Evolutionary conservation across 257 asterid genomes (phyloP).

Genomic region (Nicotiana tomentosiformis): DNA sequence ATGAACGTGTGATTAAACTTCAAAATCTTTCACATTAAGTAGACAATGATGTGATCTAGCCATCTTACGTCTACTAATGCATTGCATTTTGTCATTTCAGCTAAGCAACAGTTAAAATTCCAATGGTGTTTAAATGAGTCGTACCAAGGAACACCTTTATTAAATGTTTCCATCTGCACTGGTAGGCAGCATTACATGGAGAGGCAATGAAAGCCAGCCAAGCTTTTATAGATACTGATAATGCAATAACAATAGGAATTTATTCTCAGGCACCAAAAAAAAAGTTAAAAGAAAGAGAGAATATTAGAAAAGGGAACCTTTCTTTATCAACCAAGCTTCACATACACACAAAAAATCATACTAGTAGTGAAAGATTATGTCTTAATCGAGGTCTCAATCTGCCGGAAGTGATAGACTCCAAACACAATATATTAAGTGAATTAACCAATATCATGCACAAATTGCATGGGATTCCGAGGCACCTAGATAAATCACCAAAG

Average conservation of each 20-base stretch:
- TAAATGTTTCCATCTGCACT: conserved; percentile 25
- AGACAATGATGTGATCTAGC: conserved; percentile 1
- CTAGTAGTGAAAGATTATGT: conserved; percentile 22
- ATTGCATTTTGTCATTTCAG: background rate
- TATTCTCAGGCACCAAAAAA: conserved; percentile 57
- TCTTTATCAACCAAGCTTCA: conserved; percentile 37
- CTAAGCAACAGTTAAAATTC: background rate
- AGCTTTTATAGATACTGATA: conserved; percentile 46
- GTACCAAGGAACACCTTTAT: background rate
- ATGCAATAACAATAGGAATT: conserved; percentile 48
- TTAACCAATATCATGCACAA: conserved; percentile 33
- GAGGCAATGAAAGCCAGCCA: conserved; percentile 17
- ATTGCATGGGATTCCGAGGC: conserved; percentile 41
- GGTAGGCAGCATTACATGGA: conserved; percentile 20
- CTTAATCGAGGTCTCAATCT: conserved; percentile 29
- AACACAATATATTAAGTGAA: conserved; percentile 14
- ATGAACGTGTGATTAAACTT: background rate
- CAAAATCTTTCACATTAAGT: background rate
- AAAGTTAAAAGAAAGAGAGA: conserved; percentile 28
- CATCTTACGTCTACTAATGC: background rate
- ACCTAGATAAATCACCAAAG: conserved; percentile 5
- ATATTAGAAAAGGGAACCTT: conserved; percentile 34
- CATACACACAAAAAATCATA: conserved; percentile 24
- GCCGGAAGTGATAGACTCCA: conserved; percentile 28
- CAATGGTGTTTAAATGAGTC: conserved; percentile 5